Conservation (phyloP, 108 stramenopile species). For the Cyclostephanos invisitatus region DNA sequence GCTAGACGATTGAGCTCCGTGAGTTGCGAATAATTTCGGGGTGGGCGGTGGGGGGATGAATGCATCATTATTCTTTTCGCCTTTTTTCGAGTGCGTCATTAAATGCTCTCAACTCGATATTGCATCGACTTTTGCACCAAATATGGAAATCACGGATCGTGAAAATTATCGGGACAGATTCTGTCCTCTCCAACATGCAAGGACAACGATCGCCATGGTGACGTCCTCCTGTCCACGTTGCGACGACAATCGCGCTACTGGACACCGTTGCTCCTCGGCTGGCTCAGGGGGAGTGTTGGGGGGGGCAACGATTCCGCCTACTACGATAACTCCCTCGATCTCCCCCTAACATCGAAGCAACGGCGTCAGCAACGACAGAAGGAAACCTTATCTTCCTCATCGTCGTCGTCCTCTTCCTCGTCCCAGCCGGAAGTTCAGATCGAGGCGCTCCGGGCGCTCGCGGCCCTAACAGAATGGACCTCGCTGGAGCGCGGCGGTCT, state of each 20-base stretch:
- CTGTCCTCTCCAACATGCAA: slow-evolving; percentile 11
- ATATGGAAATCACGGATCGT: not conserved
- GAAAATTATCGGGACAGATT: slow-evolving; percentile 5
- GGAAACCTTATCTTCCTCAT: not conserved
- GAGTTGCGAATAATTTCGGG: slow-evolving; percentile 12
- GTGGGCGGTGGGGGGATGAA: no score
- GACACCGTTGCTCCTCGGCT: slow-evolving; percentile 37
- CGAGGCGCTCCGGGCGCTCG: slow-evolving; percentile 27
- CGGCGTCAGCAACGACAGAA: slow-evolving; percentile 16
- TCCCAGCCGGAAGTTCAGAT: slow-evolving; percentile 18
- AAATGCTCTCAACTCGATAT: not conserved
- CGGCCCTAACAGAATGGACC: slow-evolving; percentile 30
- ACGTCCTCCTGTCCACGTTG: slow-evolving; percentile 27
- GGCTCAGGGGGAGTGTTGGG: slow-evolving; percentile 13
- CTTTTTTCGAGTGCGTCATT: not conserved
- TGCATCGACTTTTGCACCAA: not conserved
- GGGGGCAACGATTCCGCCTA: slow-evolving; percentile 10
- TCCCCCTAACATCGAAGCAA: slow-evolving; percentile 18
- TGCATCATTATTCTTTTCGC: no score
- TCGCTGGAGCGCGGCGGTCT: slow-evolving; percentile 4
- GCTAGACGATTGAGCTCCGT: slow-evolving; percentile 39
- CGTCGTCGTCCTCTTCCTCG: slow-evolving; percentile 1
- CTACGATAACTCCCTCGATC: slow-evolving; percentile 17
- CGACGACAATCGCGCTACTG: slow-evolving; percentile 42
- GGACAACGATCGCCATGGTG: slow-evolving; percentile 3